Base-by-base conservation (phyloP, 495 filamentous ascomycete species). In the Aspergillus avenaceus region DNA sequence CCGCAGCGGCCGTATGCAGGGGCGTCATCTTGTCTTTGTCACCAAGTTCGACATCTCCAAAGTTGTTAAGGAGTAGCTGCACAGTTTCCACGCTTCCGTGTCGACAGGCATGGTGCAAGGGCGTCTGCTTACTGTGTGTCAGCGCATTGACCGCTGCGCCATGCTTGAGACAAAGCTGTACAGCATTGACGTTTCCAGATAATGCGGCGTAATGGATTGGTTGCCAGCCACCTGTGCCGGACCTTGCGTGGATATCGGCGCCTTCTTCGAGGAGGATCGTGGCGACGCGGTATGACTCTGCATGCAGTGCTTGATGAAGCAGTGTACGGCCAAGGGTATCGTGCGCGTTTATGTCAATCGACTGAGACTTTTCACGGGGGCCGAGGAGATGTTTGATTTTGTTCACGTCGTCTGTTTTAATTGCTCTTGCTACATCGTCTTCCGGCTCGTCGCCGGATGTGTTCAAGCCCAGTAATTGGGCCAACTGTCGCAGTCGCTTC, bases 181-280 rank as follows among this genome's bases (percentile, higher is more conserved):
- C 25, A 19, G 21, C n/a, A 11, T 28, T 14, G 5, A 37, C 23
- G n/a, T 28, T 27, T 24, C 37, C 37, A 1, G 47, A 41, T 5
- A 49, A 19, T 16, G 47, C 47, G 3, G 34, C 37, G 14, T 41
- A 49, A 19, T 49, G 47, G 47, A 49, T 41, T 12, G 47, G 22
- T 9, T 41, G 47, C 47, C 47, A 49, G 3, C 24, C 22, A 19
- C 23, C 37, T 3, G 23, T 5, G 22, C 29, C 21, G 23, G 36
- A 49, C 19, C n/a, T 11, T 12, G 47, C 34, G 26, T 49, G 23
- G 24, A 49, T 29, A n/a, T 49, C 37, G 4, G 47, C 47, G 14
- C 47, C 47, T 8, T 3, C 8, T 6, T 3, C 22, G 8, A 49
- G 37, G 11, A 49, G 26, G 0, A 18, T 14, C 26, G 16, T 5